Percentiles rank a stretch among this genome's conserved stretches.
Evolutionary conservation across 2,329 filamentous ascomycete genomes (phyloP).

Genomic region (Colletotrichum shisoi): DNA sequence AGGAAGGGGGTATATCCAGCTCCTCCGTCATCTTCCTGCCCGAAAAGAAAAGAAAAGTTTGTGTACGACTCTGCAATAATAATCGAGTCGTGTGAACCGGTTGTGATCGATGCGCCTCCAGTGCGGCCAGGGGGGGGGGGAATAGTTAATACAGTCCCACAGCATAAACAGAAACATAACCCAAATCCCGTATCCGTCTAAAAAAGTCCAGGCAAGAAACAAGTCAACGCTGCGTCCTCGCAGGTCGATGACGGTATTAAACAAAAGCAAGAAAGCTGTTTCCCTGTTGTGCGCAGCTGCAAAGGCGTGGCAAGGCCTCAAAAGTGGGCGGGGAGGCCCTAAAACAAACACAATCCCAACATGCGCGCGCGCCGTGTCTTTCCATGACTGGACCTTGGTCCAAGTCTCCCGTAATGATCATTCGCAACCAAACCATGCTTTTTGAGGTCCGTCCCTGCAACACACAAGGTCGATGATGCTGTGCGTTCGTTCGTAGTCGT

Average conservation of each 20-base stretch:
- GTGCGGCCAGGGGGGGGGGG: constrained; percentile 4
- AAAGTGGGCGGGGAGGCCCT: neutral
- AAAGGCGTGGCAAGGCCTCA: neutral
- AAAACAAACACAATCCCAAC: constrained; percentile 16
- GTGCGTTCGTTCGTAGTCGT: constrained; percentile 38
- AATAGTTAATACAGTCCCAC: neutral
- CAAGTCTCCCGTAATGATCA: constrained; percentile 20
- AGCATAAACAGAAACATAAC: neutral
- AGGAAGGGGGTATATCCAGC: constrained; percentile 37
- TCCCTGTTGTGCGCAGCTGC: constrained; percentile 3
- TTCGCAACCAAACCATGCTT: constrained; percentile 37
- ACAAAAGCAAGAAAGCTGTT: constrained; percentile 13
- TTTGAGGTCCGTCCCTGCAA: constrained; percentile 28
- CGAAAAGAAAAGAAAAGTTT: constrained; percentile 12
- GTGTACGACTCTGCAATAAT: constrained; percentile 18
- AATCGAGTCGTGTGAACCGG: constrained; percentile 22
- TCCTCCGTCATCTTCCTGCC: constrained; percentile 28
- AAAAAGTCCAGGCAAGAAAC: neutral
- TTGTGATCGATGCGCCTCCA: constrained; percentile 18
- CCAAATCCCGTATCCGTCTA: constrained; percentile 15
- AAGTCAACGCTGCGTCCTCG: constrained; percentile 2
- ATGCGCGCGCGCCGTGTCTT: constrained; percentile 14
- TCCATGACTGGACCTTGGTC: constrained; percentile 29
- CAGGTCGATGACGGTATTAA: constrained; percentile 15
- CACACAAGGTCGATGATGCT: constrained; percentile 26